Percentiles rank a stretch among this genome's conserved stretches.
Conservation (phyloP, 2,329 filamentous ascomycete genomes). For the Colletotrichum eremochloae region DNA sequence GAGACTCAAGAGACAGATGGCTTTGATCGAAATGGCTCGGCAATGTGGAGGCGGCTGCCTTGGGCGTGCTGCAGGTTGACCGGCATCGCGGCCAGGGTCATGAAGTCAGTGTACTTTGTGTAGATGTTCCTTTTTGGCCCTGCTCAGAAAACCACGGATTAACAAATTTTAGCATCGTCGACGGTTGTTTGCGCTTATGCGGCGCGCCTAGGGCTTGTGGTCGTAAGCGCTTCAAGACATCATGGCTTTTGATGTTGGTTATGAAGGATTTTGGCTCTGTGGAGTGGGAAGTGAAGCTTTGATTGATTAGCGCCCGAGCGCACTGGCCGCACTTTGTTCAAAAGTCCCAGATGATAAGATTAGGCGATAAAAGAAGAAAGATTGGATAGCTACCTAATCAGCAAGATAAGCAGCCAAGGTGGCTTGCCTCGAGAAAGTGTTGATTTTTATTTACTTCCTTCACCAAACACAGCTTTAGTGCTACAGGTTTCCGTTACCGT, state of each 20-base stretch:
- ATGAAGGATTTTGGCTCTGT: constrained; percentile 33
- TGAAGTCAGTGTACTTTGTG: constrained; percentile 23
- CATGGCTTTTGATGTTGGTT: constrained; percentile 23
- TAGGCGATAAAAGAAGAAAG: constrained; percentile 12
- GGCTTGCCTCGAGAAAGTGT: background rate
- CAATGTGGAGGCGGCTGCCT: constrained; percentile 10
- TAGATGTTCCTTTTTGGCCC: constrained; percentile 1
- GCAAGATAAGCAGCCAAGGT: constrained; percentile 12
- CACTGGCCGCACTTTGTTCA: constrained; percentile 42
- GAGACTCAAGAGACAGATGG: background rate
- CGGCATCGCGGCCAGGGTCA: background rate
- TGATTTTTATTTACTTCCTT: background rate
- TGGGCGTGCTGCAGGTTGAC: constrained; percentile 7
- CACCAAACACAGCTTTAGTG: background rate
- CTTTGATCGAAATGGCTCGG: constrained; percentile 6
- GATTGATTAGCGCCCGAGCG: constrained; percentile 36
- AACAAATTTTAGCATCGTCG: background rate
- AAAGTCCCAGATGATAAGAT: constrained; percentile 7
- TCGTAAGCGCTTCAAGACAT: constrained; percentile 29
- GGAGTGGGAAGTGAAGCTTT: constrained; percentile 32
- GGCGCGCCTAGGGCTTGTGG: constrained; percentile 23
- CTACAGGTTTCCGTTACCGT: background rate
- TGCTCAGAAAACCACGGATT: background rate
- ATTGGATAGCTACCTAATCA: too few relatives aligned
- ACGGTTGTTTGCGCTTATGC: constrained; percentile 19